These are phyloP conservation scores for Mycena crocata DNA, from an alignment of 768 basidiomycete species.

Conservation along the genomic window DNA sequence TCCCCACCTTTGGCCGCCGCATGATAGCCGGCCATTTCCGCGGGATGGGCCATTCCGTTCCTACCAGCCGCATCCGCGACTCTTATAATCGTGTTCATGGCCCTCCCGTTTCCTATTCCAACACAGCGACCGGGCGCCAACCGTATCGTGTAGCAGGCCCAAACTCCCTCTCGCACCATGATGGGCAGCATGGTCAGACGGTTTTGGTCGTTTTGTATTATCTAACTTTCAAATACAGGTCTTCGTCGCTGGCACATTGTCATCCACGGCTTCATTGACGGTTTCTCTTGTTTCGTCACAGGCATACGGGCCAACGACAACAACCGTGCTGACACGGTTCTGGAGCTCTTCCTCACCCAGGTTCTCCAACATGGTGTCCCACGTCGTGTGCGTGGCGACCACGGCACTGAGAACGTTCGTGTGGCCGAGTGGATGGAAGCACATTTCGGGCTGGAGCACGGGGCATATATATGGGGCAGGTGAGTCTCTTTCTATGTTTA, in stretches of 20 bases:
- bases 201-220: neutral
- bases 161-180: conserved; percentile 38
- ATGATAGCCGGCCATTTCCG: conserved; percentile 33
- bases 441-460: conserved; percentile 31
- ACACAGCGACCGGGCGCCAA: neutral
- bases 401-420: conserved; percentile 52
- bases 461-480: conserved; percentile 53
- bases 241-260: conserved; percentile 48
- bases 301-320: conserved; percentile 50
- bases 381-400: conserved; percentile 48
- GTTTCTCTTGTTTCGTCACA: conserved; percentile 42
- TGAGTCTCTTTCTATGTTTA: conserved; percentile 13
- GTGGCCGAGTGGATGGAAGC: conserved; percentile 48
- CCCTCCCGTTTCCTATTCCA: neutral
- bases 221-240: conserved; percentile 29
- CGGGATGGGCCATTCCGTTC: conserved; percentile 30
- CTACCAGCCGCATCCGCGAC: neutral
- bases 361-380: conserved; percentile 49
- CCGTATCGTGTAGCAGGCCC: conserved; percentile 32
- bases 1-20: conserved; percentile 5
- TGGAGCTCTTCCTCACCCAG: conserved; percentile 11
- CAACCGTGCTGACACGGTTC: conserved; percentile 51
- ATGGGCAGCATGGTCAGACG: conserved; percentile 37
- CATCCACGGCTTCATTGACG: conserved; percentile 51
- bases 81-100: conserved; percentile 5